phyloP scores from a whole-genome alignment of 108 stramenopile species.

The Skeletonema tropicum region DNA sequence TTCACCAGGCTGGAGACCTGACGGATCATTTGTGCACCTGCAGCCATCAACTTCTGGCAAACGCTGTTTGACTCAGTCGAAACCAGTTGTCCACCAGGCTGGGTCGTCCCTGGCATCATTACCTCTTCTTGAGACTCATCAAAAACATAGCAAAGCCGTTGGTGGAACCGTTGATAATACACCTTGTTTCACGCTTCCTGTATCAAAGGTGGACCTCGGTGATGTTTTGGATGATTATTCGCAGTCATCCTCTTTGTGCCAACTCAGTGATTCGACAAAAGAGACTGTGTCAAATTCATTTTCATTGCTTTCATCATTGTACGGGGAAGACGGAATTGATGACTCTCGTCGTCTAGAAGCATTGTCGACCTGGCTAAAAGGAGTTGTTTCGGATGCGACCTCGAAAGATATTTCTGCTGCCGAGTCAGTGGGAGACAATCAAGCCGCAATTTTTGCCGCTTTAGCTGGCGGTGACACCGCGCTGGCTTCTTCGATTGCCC shows the following conservation, averaged over 20 bases:
- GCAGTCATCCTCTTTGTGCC: conserved; percentile 8
- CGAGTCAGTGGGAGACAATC: conserved; percentile 25
- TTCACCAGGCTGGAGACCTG: conserved; percentile 64
- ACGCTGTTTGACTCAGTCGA: conserved; percentile 29
- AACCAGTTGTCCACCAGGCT: conserved; percentile 19
- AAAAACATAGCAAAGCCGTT: conserved; percentile 32
- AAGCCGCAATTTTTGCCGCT: conserved; percentile 70
- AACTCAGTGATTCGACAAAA: conserved; percentile 8
- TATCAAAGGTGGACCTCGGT: conserved; percentile 15
- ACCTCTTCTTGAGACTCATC: conserved; percentile 56
- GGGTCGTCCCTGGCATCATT: neutral
- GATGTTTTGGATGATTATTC: conserved; percentile 36
- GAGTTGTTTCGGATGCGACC: conserved; percentile 30
- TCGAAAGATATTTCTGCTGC: conserved; percentile 27
- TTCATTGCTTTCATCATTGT: conserved; percentile 33
- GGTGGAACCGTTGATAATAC: conserved; percentile 26
- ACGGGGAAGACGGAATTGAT: conserved; percentile 26
- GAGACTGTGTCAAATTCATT: conserved; percentile 40
- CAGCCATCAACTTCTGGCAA: conserved; percentile 7
- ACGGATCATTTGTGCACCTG: conserved; percentile 71
- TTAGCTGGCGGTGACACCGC: conserved; percentile 65
- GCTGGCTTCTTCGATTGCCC: conserved; percentile 63
- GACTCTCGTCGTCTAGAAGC: conserved; percentile 34
- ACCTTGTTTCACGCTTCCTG: conserved; percentile 53
- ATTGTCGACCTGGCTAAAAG: conserved; percentile 29